Conservation (phyloP, 768 basidiomycete genomes). For the Aureoboletus auriporus region DNA sequence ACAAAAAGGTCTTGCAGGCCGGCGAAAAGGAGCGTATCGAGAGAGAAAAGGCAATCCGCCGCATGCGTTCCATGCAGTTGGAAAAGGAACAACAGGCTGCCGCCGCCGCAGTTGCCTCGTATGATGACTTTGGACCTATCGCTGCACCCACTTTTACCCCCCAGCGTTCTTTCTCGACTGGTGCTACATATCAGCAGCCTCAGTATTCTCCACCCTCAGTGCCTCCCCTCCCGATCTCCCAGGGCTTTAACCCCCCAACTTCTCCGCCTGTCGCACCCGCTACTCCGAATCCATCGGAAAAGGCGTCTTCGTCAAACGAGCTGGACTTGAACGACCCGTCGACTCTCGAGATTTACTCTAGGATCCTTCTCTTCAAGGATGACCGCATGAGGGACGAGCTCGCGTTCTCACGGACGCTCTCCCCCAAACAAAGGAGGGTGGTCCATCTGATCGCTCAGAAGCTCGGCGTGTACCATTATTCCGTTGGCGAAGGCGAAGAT, state of each 20-base stretch:
- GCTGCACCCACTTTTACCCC: conserved; percentile 54
- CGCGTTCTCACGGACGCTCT: conserved; percentile 87
- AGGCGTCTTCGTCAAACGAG: conserved; percentile 58
- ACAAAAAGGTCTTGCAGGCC: conserved; percentile 99
- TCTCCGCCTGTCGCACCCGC: conserved; percentile 53
- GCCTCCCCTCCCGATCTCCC: conserved; percentile 37
- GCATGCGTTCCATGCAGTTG: conserved; percentile 96
- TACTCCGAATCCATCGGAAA: conserved; percentile 64
- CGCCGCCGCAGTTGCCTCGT: conserved; percentile 32
- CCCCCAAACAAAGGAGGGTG: conserved; percentile 81
- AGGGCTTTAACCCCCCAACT: conserved; percentile 40
- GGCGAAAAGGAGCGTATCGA: conserved; percentile 99
- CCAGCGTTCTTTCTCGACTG: conserved; percentile 70
- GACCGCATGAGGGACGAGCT: conserved; percentile 97
- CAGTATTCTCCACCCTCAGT: conserved; percentile 64
- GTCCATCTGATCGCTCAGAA: conserved; percentile 97
- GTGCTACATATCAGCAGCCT: conserved; percentile 52
- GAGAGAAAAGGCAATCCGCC: conserved; percentile 94
- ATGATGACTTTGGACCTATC: conserved; percentile 73
- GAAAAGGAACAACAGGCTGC: conserved; percentile 68
- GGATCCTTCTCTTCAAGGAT: conserved; percentile 95
- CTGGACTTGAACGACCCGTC: conserved; percentile 95
- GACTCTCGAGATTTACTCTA: conserved; percentile 95
- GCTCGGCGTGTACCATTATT: conserved; percentile 92
- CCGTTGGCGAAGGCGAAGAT: conserved; percentile 89